Base-by-base conservation (phyloP, 345 rosid genomes). In the Raphanus sativus region DNA sequence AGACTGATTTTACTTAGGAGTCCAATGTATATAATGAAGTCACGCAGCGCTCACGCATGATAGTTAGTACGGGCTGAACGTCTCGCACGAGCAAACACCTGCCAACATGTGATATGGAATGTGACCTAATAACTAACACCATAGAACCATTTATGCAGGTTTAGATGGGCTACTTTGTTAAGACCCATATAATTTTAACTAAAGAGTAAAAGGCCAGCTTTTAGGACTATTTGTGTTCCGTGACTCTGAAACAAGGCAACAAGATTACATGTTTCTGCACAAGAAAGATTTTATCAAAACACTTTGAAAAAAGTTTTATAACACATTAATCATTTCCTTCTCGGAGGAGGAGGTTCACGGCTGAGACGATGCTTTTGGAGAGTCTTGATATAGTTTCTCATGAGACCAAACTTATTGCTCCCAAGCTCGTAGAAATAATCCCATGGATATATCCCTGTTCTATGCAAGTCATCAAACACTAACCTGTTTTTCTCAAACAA, bases 391-490 rank as follows among this genome's bases (percentile, higher is more conserved):
- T 95, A 95, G 59, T 80, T 81, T 82, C 93, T 91, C 92, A 91
- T 90, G 62, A 95, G 81, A 26, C 85, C 68, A 75, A 92, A 90
- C 89, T 95, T 92, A 75, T 91, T 91, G 80, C 71, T 86, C 54
- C 98, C 99, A 66, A 95, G 93, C 70, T 88, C 84, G 68, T 88
- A 84, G 81, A 91, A 88, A 75, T 87, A 93, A 40, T 89, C 96
- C 98, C 97, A 95, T 12, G 98, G 87, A 74, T 84, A 93, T 77
- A 95, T 95, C 83, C 99, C 97, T 9, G 96, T 93, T 84, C 85
- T 93, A 75, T 91, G 99, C 90, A 93, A 77, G 84, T 91, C 98
- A 81, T 95, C 98, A 62, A 95, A 95, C 73, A 85, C 80, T 69
- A 95, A 81, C 86, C 99, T 91, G 89, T 80, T 74, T 30, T 2